Evolutionary conservation across 768 basidiomycete species (phyloP), one percentile per base, ranked within the genome.

Genomic region (Podaxis carcinomalis): DNA sequence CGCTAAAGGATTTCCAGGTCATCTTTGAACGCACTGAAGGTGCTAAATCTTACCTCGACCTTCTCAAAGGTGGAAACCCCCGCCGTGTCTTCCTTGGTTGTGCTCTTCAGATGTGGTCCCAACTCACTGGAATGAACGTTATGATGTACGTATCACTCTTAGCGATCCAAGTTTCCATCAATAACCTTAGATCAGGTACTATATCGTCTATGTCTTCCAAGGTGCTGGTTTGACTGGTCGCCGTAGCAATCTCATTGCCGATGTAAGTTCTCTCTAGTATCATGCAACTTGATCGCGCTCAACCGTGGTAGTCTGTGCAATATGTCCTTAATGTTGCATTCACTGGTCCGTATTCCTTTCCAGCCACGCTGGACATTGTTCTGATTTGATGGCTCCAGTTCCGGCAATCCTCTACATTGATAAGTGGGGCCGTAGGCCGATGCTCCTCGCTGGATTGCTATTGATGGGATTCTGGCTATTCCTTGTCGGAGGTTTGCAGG

Each of bases 51-150:
- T 87, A 83, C 67, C 63, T 79, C 11, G 89, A 92, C 70, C 75
- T 92, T 19, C 64, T 91, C 59, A 87, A 84, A 65, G 80, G 81
- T 6, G 84, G 85, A 37, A 83, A 89, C 63, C 75, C 87, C 54
- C 83, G 89, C 56, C 87, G 90, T 67, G 88, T 91, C 28, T 74
- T 81, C 61, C 80, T 92, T 25, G 91, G 89, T 39, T 78, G 80
- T 62, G 78, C 79, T n/a, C 74, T 91, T 40, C 90, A 93, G 71
- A 88, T 88, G 83, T 92, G 89, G 90, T 85, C 83, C 62, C 90
- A 92, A 68, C 75, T 90, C 19, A 80, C 79, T 9, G 87, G 88
- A 37, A 89, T 91, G 85, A 90, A 91, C 69, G 82, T 90, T 66
- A 91, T 92, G 89, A 89, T 92, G 88, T 84, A 65, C 37, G 76